Evolutionary conservation across 2,329 filamentous ascomycete genomes (phyloP).

Genomic region (Trematosphaeria pertusa): DNA sequence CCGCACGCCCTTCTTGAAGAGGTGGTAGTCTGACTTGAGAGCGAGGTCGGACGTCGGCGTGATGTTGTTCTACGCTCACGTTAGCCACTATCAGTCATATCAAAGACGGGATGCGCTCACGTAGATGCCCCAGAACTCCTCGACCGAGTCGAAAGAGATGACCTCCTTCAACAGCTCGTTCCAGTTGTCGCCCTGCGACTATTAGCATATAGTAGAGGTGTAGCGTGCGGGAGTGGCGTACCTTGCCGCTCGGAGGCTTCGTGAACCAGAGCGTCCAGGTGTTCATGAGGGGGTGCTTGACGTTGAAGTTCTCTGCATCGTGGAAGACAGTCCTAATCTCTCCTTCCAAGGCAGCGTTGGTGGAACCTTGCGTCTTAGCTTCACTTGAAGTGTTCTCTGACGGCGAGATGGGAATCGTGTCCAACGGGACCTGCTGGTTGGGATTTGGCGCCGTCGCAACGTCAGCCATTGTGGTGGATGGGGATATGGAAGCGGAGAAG

Average conservation of each 20-base stretch:
- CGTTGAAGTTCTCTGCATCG: conserved; percentile 98
- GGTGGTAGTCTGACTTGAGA: conserved; percentile 98
- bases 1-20: conserved; percentile 96
- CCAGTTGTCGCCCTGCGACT: conserved; percentile 89
- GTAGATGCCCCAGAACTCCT: conserved; percentile 99
- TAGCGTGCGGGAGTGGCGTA: conserved; percentile 49
- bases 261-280: conserved; percentile 99
- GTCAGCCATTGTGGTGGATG: conserved; percentile 42
- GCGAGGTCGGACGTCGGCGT: conserved; percentile 93
- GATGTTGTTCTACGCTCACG: conserved; percentile 84
- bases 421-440: conserved; percentile 60
- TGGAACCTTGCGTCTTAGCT: conserved; percentile 44
- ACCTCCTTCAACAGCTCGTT: conserved; percentile 97
- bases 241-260: conserved; percentile 95
- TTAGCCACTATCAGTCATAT: conserved; percentile 19
- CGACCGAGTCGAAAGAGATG: conserved; percentile 97
- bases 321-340: conserved; percentile 94
- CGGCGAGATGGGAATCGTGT: conserved; percentile 64
- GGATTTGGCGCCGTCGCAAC: conserved; percentile 46
- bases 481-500: background rate
- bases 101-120: conserved; percentile 64
- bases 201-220: conserved; percentile 18
- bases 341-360: conserved; percentile 52
- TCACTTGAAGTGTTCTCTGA: conserved; percentile 54
- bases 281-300: conserved; percentile 97